These are phyloP conservation scores for Botrytis byssoidea DNA, from an alignment of 2,329 filamentous ascomycete species.

Conservation along the genomic window DNA sequence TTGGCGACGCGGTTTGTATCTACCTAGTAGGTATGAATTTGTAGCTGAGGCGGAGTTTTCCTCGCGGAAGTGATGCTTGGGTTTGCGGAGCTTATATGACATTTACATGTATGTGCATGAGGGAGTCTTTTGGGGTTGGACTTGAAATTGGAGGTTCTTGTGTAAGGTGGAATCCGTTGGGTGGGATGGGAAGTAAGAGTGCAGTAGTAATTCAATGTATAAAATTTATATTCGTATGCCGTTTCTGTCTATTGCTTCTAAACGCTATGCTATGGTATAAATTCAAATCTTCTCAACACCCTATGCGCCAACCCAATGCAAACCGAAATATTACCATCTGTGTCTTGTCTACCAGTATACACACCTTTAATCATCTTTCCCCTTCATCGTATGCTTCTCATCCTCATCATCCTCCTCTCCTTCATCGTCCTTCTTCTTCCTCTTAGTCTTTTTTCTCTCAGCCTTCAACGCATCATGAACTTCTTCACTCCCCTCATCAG, in stretches of 20 bases:
- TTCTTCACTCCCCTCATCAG: constrained; percentile 69
- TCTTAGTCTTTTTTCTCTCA: constrained; percentile 44
- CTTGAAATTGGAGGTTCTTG: neutral
- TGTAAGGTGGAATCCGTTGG: neutral
- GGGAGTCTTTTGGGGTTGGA: neutral
- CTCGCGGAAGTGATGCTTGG: constrained; percentile 4
- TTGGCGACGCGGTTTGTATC: constrained; percentile 10
- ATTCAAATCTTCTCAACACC: neutral
- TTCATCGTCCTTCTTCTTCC: constrained; percentile 42
- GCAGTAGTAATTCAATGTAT: neutral
- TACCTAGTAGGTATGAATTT: neutral
- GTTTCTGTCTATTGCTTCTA: neutral
- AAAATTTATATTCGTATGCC: neutral
- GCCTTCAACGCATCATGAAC: constrained; percentile 57
- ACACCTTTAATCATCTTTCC: neutral
- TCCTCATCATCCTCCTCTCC: constrained; percentile 37
- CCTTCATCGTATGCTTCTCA: neutral
- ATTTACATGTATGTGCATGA: neutral
- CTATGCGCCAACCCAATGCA: neutral
- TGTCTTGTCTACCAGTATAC: neutral
- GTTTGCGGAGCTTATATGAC: constrained; percentile 20
- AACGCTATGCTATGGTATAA: constrained; percentile 14
- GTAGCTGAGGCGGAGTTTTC: neutral
- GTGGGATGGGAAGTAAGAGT: neutral
- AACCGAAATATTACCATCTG: neutral